Base-by-base conservation (phyloP, 176 grass and related monocot genomes). In the Bolboschoenus planiculmis region DNA sequence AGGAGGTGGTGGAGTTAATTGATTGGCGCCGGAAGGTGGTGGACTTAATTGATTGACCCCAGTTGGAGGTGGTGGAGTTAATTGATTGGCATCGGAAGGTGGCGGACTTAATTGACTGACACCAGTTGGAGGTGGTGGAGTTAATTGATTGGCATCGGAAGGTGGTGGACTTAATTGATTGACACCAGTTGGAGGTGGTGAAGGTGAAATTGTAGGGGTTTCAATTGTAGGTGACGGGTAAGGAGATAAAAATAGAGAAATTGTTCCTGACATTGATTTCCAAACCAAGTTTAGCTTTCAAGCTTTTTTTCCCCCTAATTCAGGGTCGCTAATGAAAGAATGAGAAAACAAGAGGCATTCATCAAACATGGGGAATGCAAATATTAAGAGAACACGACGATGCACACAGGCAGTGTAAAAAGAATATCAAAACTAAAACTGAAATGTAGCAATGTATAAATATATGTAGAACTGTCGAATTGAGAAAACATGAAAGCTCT, bases 181-280 rank as follows among this genome's bases (percentile, higher is more conserved):
- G 79, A 14, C 4, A 44, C 36, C 59, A 20, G 58, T 44, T 60
- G 18, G 57, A 48, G 79, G 58, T 18, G 79, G 35, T 29, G 58
- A 37, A 30, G 79, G 33, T 16, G 79, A 43, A 62, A 65, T 34
- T 47, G 11, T 4, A 29, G 58, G 79, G 7, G 10, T n/a, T 82
- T 82, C 57, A 29, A 43, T 82, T 82, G 79, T 64, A 9, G 79
- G 57, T 2, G 79, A 82, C 10, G 79, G 37, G 36, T 40, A 31
- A 13, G 79, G 58, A 40, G 78, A 30, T 82, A 62, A 63, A 40
- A 60, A 37, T 80, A 47, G 79, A 48, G 42, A 46, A 44, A 10
- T 30, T 46, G 59, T 33, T 16, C 16, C 44, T 14, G 58, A 56
- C 78, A 80, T 80, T 62, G 9, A 60, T 26, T 60, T 80, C 2